Evolutionary conservation across 768 basidiomycete genomes (phyloP).

Genomic region (Cystofilobasidium capitatum): DNA sequence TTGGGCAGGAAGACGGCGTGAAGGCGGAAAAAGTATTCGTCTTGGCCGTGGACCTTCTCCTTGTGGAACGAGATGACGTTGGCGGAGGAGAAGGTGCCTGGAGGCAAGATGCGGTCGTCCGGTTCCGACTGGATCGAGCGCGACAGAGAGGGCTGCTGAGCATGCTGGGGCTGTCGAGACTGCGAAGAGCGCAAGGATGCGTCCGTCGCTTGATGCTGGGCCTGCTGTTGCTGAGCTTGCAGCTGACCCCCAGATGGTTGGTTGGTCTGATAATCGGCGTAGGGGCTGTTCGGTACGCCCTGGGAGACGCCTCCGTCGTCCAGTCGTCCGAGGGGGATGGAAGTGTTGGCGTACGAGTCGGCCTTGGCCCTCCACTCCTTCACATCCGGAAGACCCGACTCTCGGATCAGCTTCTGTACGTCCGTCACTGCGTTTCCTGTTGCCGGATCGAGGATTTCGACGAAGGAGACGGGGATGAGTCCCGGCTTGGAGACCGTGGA

Average conservation of each 20-base stretch:
- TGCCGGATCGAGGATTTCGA: constrained; percentile 85
- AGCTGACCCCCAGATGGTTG: constrained; percentile 10
- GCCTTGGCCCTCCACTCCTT: constrained; percentile 98
- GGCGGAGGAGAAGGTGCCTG: constrained; percentile 72
- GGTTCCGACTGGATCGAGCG: constrained; percentile 14
- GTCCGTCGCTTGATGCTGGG: constrained; percentile 6
- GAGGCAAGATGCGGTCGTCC: constrained; percentile 29
- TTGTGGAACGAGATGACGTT: constrained; percentile 93
- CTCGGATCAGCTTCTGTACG: constrained; percentile 66
- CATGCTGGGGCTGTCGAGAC: not conserved
- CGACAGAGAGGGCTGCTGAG: constrained; percentile 22
- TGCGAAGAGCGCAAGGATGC: not conserved
- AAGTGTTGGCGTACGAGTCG: constrained; percentile 88
- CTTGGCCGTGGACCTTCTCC: constrained; percentile 58
- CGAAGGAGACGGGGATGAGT: constrained; percentile 92
- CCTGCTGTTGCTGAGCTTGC: constrained; percentile 24
- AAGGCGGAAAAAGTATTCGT: constrained; percentile 88
- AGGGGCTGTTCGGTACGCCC: constrained; percentile 47
- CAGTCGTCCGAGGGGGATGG: constrained; percentile 86
- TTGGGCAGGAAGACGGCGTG: constrained; percentile 83
- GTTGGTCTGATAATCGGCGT: constrained; percentile 29
- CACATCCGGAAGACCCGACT: constrained; percentile 83
- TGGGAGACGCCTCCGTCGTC: constrained; percentile 44
- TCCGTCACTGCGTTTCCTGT: constrained; percentile 72
- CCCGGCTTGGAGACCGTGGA: constrained; percentile 89